Evolutionary conservation across 257 asterid species (phyloP), one percentile per base, ranked within the genome.

Genomic region (Echites panduratus): DNA sequence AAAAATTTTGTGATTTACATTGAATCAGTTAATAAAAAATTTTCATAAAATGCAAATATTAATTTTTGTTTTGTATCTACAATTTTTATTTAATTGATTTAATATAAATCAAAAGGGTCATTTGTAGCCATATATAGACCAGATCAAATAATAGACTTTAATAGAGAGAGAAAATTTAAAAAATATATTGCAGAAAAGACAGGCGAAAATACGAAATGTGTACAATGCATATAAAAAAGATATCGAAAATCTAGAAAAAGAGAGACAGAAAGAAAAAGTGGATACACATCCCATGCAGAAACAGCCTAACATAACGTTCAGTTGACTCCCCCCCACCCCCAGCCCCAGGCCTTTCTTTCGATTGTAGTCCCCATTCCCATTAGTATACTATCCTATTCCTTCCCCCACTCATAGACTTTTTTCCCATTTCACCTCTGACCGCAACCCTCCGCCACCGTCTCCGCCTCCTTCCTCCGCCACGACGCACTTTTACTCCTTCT

Each of bases 301-400:
- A 1, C 49, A 47, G n/a, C 58, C 59, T 35, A 72, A 61, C 73
- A n/a, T n/a, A n/a, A n/a, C n/a, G 75, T 76, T 68, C 44, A 44
- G 78, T 80, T 76, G 80, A 80, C 80, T 75, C 75, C 61, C 68
- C 43, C n/a, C n/a, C n/a, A n/a, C n/a, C n/a, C n/a, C n/a, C n/a
- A n/a, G n/a, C n/a, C n/a, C n/a, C n/a, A n/a, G n/a, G n/a, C n/a
- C n/a, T n/a, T n/a, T n/a, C n/a, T n/a, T n/a, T n/a, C n/a, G n/a
- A n/a, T n/a, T n/a, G n/a, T n/a, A n/a, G n/a, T n/a, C n/a, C n/a
- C n/a, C n/a, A 20, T 35, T 35, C 14, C 70, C 41, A 27, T 35
- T 43, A 41, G 17, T 41, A 5, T 43, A n/a, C n/a, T n/a, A n/a
- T n/a, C n/a, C 50, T 16, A 5, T 26, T 66, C 72, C 68, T 54